Base-by-base conservation (phyloP, 768 basidiomycete genomes). In the Xanthoconium purpureum region DNA sequence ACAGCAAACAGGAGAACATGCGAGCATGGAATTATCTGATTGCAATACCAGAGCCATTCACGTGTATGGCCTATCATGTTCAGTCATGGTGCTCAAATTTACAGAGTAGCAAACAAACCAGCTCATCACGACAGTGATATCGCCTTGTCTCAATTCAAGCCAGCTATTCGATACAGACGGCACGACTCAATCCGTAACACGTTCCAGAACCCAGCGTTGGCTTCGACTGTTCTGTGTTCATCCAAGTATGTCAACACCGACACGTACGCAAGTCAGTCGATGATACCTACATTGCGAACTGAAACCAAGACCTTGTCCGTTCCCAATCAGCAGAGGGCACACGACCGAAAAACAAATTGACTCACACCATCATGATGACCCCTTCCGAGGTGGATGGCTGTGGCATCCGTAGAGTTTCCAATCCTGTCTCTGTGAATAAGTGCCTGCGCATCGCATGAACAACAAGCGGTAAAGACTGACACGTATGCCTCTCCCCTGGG, bases 201-300 rank as follows among this genome's bases (percentile, higher is more conserved):
- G 55, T 50, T 58, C 57, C 45, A 58, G 39, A 8, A 51, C 35
- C 58, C 58, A 59, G 14, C 50, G 54, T 20, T 59, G 58, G 10
- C 33, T 32, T 37, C 17, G 35, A 14, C 39, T 51, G 36, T 47
- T 52, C 54, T 53, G 44, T 44, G 30, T 46, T 35, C 24, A 30
- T 5, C 37, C 6, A 28, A 2, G 10, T 1, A n/a, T 2, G 40
- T 60, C 47, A 57, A 30, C 7, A 42, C 33, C 9, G 15, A n/a
- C 20, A 40, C 15, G 11, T n/a, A 17, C 47, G 15, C 17, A 17
- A n/a, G 39, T 15, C 11, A 12, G 17, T 18, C 10, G 6, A 47
- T 11, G 15, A 35, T 17, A 13, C 56, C 12, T 54, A 58, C 59
- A 9, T 50, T 12, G 10, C 58, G 43, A 29, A 28, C 18, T 8